These are phyloP conservation scores for Chlorella sorokiniana DNA, from an alignment of 139 green algal genomes.

Conservation along the genomic window DNA sequence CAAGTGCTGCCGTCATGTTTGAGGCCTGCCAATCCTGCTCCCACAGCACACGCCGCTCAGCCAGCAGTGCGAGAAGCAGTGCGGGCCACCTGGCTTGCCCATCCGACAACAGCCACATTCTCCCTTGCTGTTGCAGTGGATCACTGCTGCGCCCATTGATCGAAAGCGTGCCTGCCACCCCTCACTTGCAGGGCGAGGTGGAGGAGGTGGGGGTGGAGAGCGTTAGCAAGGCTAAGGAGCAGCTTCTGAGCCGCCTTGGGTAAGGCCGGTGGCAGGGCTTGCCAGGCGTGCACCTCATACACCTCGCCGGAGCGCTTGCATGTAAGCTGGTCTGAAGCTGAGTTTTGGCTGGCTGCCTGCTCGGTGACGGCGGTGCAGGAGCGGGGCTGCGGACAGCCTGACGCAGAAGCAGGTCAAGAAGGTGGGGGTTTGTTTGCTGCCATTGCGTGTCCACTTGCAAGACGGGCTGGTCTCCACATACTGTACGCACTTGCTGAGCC, in stretches of 20 bases:
- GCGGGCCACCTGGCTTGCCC: too few species aligned
- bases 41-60: background rate
- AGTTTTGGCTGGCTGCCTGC: background rate
- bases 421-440: background rate
- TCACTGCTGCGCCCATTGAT: too few species aligned
- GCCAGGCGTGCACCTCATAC: background rate
- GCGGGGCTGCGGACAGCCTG: background rate
- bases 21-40: background rate
- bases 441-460: background rate
- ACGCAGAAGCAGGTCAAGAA: conserved; percentile 6
- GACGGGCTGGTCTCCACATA: too few species aligned
- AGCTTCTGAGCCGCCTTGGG: conserved; percentile 5
- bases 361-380: background rate
- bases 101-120: too few species aligned
- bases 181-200: background rate
- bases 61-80: too few species aligned
- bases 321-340: background rate
- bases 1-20: too few species aligned
- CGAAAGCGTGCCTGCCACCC: background rate
- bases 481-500: background rate
- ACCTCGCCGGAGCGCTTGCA: background rate
- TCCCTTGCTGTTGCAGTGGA: too few species aligned
- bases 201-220: conserved; percentile 1
- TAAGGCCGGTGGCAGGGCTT: background rate
- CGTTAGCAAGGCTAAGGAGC: conserved; percentile 22